Evolutionary conservation across 306 rosid species (phyloP).

Genomic region (Morella rubra): DNA sequence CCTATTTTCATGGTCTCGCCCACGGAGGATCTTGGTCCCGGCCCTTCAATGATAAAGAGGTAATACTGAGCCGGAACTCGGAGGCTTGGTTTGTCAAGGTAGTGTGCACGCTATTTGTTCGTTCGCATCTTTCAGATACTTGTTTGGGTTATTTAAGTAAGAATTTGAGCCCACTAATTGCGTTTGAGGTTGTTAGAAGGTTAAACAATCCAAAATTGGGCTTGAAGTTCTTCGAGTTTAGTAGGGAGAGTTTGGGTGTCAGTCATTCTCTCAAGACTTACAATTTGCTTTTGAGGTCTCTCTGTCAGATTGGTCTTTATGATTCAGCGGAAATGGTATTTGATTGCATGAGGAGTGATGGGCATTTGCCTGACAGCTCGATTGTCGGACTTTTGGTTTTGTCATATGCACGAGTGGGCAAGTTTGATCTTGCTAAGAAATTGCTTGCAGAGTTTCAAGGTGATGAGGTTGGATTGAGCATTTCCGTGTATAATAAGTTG

Average conservation of each 20-base stretch:
- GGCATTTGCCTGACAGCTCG: conserved; percentile 55
- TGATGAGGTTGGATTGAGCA: conserved; percentile 39
- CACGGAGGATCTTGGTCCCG: conserved; percentile 39
- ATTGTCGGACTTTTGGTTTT: conserved; percentile 57
- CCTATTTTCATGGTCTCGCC: conserved; percentile 40
- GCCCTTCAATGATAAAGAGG: conserved; percentile 38
- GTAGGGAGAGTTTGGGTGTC: conserved; percentile 48
- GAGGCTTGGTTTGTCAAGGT: conserved; percentile 79
- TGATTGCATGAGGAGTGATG: conserved; percentile 70
- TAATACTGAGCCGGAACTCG: conserved; percentile 32
- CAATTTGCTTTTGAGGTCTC: conserved; percentile 61
- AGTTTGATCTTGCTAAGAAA: conserved; percentile 51
- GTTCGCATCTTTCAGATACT: conserved; percentile 46
- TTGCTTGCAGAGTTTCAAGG: conserved; percentile 49
- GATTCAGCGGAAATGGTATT: conserved; percentile 59
- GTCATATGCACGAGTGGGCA: conserved; percentile 54
- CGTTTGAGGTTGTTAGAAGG: conserved; percentile 64
- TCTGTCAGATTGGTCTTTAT: conserved; percentile 64
- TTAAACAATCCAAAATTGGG: conserved; percentile 55
- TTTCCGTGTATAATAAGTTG: conserved; percentile 60
- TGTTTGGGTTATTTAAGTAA: conserved; percentile 44
- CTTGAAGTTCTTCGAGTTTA: conserved; percentile 63
- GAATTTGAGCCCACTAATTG: conserved; percentile 60
- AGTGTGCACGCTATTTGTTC: conserved; percentile 63
- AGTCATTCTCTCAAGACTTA: conserved; percentile 55